Conservation (phyloP, 2,329 filamentous ascomycete genomes). For the Harringtonia lauricola region DNA sequence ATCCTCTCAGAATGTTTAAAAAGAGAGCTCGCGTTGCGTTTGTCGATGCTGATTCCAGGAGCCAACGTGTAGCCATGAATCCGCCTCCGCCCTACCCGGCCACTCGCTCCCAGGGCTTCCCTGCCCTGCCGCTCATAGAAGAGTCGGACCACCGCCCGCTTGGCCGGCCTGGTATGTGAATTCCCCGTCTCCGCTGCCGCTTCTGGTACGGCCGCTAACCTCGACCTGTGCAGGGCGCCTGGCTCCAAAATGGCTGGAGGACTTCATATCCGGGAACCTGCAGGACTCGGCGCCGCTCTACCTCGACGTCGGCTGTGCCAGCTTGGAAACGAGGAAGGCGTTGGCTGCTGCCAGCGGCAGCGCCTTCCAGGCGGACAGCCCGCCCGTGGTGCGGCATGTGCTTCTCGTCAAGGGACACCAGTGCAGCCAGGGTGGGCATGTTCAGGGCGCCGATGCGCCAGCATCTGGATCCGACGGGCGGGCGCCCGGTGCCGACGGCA, state of each 20-base stretch:
- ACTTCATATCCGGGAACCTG: slow-evolving; percentile 10
- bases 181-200: neutral
- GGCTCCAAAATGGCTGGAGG: slow-evolving; percentile 14
- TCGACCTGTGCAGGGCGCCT: slow-evolving; percentile 8
- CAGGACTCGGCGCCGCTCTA: slow-evolving; percentile 1
- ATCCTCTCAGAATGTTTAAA: too few species aligned
- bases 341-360: slow-evolving; percentile 2
- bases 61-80: too few species aligned
- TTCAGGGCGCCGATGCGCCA: slow-evolving; percentile 1
- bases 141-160: slow-evolving; percentile 6
- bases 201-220: neutral
- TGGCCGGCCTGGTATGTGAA: slow-evolving; percentile 4
- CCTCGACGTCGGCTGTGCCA: slow-evolving; percentile 11
- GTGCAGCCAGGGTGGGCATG: slow-evolving; percentile 4
- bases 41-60: neutral
- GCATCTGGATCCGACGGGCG: neutral
- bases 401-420: slow-evolving; percentile 14
- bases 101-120: slow-evolving; percentile 7
- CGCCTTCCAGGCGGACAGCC: neutral
- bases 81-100: slow-evolving; percentile 6
- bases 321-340: neutral
- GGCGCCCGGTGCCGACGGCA: slow-evolving; percentile 7
- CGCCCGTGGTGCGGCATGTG: slow-evolving; percentile 6
- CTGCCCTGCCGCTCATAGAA: slow-evolving; percentile 3
- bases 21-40: too few species aligned